Evolutionary conservation across 345 rosid species (phyloP).

Genomic region (Dovyalis caffra): DNA sequence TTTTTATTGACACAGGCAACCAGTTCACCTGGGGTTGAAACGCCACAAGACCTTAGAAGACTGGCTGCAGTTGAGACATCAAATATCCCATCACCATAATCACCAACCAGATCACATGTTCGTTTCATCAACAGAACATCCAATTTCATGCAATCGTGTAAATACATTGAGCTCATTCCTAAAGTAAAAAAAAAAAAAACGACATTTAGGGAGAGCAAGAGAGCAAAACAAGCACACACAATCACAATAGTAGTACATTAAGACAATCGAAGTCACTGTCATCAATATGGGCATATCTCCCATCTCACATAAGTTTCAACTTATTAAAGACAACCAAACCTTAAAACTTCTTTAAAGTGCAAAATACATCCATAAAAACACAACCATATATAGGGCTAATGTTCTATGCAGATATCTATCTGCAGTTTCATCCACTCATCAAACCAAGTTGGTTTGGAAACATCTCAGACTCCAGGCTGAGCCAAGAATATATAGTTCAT

Average conservation of each 20-base stretch:
- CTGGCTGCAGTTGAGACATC: neutral
- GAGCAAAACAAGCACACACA: neutral
- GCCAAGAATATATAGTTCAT: neutral
- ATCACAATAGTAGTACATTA: neutral
- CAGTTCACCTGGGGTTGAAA: neutral
- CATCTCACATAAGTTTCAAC: neutral
- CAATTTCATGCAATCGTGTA: neutral
- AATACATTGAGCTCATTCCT: neutral
- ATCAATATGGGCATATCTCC: neutral
- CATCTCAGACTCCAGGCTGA: neutral
- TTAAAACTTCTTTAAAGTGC: neutral
- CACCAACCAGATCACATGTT: neutral
- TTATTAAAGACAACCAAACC: neutral
- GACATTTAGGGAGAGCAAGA: neutral
- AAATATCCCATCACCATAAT: neutral
- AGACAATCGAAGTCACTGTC: neutral
- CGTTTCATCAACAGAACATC: neutral
- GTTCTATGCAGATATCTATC: constrained; percentile 2
- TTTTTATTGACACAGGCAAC: neutral
- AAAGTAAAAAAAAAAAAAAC: too few species aligned
- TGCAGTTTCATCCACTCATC: neutral
- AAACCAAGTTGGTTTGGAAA: neutral
- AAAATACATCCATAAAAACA: neutral
- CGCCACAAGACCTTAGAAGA: neutral
- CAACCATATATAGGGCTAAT: neutral